Percentiles rank a stretch among this genome's conserved stretches.
These are phyloP conservation scores for Penicillium psychrofluorescens DNA, from an alignment of 495 filamentous ascomycete genomes.

Conservation along the genomic window DNA sequence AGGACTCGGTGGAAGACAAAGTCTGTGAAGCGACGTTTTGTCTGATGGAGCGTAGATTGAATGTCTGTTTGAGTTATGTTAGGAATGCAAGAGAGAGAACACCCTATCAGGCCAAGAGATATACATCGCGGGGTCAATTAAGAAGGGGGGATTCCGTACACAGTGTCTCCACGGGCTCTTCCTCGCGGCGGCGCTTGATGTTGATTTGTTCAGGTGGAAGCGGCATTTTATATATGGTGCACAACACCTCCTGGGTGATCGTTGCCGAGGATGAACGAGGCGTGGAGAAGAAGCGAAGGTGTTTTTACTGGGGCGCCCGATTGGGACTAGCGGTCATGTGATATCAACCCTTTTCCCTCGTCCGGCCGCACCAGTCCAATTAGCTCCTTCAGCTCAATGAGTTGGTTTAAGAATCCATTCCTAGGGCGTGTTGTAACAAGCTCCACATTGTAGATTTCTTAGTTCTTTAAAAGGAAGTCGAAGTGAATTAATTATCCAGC, in stretches of 20 bases:
- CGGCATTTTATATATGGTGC: constrained; percentile 19
- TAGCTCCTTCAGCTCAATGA: no score
- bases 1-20: constrained; percentile 40
- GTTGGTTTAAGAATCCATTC: no score
- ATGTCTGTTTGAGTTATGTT: constrained; percentile 28
- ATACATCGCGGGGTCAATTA: constrained; percentile 16
- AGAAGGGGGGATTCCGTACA: constrained; percentile 32
- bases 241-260: neutral
- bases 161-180: constrained; percentile 48
- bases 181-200: constrained; percentile 50
- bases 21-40: constrained; percentile 44
- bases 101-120: constrained; percentile 3
- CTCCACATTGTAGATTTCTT: no score
- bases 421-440: no score
- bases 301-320: neutral
- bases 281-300: neutral
- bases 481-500: no score
- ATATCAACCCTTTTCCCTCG: no score
- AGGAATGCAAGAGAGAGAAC: neutral
- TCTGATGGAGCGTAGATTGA: constrained; percentile 37
- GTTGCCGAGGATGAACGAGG: neutral
- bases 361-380: no score
- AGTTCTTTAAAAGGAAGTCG: no score
- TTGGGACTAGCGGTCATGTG: no score
- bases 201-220: constrained; percentile 47